Evolutionary conservation across 768 basidiomycete genomes (phyloP).

Genomic region (Mrakia gelida): DNA sequence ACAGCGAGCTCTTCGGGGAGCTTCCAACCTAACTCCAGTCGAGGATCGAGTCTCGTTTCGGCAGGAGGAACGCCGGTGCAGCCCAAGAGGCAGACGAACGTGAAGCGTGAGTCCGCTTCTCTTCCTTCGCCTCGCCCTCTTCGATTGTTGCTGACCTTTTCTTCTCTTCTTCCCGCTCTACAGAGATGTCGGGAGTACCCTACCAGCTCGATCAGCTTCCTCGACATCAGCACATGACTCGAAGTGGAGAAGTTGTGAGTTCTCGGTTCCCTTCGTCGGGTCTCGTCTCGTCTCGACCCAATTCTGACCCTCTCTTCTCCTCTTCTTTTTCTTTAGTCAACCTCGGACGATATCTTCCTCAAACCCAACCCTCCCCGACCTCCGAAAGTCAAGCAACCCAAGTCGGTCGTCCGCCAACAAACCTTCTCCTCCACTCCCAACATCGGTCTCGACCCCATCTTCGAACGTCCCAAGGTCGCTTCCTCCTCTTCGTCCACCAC

Average conservation of each 20-base stretch:
- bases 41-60: constrained; percentile 21
- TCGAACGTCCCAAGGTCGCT: constrained; percentile 24
- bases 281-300: no score
- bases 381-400: constrained; percentile 31
- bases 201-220: constrained; percentile 69
- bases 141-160: not conserved
- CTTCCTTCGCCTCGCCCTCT: not conserved
- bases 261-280: not conserved
- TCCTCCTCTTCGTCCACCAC: constrained; percentile 1
- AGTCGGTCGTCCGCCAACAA: constrained; percentile 22
- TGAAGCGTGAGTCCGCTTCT: constrained; percentile 63
- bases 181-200: constrained; percentile 75
- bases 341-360: constrained; percentile 31
- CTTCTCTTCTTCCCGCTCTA: not conserved
- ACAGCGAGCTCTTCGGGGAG: constrained; percentile 14
- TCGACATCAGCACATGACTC: constrained; percentile 26
- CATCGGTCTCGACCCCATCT: constrained; percentile 28
- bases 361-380: constrained; percentile 23
- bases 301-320: not conserved
- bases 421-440: not conserved
- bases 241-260: constrained; percentile 25
- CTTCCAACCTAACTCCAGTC: constrained; percentile 15
- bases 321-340: not conserved
- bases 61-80: constrained; percentile 7
- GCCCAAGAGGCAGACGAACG: constrained; percentile 48